Percentiles rank a stretch among this genome's conserved stretches.
Evolutionary conservation across 768 basidiomycete genomes (phyloP).

Genomic region (Paxillus rubicundulus): DNA sequence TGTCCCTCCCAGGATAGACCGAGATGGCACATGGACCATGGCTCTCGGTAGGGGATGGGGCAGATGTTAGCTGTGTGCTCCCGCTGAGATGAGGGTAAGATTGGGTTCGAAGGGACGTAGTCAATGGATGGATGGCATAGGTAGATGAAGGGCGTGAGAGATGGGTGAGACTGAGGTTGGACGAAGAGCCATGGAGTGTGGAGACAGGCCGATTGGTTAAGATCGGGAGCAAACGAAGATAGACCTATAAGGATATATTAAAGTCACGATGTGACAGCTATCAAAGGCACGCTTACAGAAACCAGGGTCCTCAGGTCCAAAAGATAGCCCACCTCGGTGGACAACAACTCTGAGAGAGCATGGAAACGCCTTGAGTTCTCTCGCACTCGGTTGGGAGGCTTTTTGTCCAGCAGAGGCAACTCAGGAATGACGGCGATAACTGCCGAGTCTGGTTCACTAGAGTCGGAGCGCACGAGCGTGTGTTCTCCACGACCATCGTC

Average conservation of each 20-base stretch:
- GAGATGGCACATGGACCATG: slow-evolving; percentile 2
- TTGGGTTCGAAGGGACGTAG: slow-evolving; percentile 45
- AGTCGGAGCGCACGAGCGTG: not conserved
- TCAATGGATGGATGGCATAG: slow-evolving; percentile 41
- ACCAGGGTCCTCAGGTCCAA: slow-evolving; percentile 75
- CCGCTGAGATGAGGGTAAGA: slow-evolving; percentile 37
- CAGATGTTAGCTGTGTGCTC: slow-evolving; percentile 23
- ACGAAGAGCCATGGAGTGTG: slow-evolving; percentile 22
- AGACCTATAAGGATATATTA: slow-evolving; percentile 46
- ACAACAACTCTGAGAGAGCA: slow-evolving; percentile 79
- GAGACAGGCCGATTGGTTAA: slow-evolving; percentile 34
- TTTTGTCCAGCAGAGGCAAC: not conserved
- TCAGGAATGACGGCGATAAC: not conserved
- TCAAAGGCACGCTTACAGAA: slow-evolving; percentile 47
- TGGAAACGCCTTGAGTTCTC: slow-evolving; percentile 59
- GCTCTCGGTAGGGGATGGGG: slow-evolving; percentile 11
- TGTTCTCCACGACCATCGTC: slow-evolving; percentile 2
- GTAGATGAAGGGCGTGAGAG: slow-evolving; percentile 38
- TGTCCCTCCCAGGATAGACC: slow-evolving; percentile 19
- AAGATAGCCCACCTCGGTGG: slow-evolving; percentile 83
- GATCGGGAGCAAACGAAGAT: slow-evolving; percentile 56
- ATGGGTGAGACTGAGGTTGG: slow-evolving; percentile 28
- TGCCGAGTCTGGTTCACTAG: slow-evolving; percentile 1
- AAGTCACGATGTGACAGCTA: not conserved
- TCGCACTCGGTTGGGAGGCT: not conserved